phyloP scores from a whole-genome alignment of 2,329 filamentous ascomycete species.

The Alternaria novae-zelandiae region DNA sequence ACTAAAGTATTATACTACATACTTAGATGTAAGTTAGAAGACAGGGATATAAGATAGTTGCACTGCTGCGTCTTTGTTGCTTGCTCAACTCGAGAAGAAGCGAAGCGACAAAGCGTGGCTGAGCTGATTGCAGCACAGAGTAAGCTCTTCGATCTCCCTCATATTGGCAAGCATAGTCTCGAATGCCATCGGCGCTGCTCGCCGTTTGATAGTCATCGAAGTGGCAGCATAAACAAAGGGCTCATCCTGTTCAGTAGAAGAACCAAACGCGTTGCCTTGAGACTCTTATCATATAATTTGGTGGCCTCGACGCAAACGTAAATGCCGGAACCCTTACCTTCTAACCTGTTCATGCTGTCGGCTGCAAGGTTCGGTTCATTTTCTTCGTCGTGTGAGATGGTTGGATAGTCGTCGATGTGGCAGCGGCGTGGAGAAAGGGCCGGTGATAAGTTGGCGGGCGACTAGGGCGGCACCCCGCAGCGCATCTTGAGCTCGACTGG shows the following conservation, averaged over 20 bases:
- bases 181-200: not conserved
- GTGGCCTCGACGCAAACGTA: too few species aligned
- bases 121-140: not conserved
- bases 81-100: not conserved
- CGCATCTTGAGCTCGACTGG: not conserved
- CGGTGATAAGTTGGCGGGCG: not conserved
- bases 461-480: not conserved
- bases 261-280: not conserved
- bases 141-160: not conserved
- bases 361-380: not conserved
- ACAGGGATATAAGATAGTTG: too few species aligned
- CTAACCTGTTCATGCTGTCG: not conserved
- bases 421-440: not conserved
- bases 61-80: too few species aligned
- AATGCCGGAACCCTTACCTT: too few species aligned
- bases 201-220: not conserved
- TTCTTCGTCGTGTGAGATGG: not conserved
- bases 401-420: not conserved
- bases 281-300: too few species aligned
- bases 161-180: not conserved
- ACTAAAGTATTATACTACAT: too few species aligned
- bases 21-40: too few species aligned
- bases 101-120: not conserved
- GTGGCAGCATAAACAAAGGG: not conserved
- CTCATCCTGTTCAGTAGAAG: not conserved